A percentile compares a stretch with the other conserved stretches of the same genome.
Conservation (phyloP, 164 flowering plant species). For the Taxillus chinensis region DNA sequence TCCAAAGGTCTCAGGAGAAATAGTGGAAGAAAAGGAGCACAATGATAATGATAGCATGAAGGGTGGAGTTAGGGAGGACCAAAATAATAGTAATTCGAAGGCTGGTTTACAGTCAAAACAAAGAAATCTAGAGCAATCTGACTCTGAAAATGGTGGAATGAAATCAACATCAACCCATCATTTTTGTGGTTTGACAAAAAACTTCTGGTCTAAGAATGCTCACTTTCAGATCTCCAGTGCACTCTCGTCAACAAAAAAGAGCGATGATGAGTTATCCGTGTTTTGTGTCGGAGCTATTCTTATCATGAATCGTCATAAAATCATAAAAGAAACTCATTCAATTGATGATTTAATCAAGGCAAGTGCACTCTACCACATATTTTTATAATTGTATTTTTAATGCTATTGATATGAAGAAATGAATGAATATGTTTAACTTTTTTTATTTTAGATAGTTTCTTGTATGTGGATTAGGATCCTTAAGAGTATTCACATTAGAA, state of each 20-base stretch:
- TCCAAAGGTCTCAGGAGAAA: constrained; percentile 30
- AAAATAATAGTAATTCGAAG: constrained; percentile 23
- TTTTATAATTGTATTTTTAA: too few species aligned
- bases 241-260: constrained; percentile 38
- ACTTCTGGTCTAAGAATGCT: constrained; percentile 55
- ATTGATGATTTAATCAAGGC: constrained; percentile 87
- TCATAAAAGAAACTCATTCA: constrained; percentile 59
- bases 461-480: too few species aligned
- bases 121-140: constrained; percentile 22
- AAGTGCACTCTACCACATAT: constrained; percentile 11
- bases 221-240: constrained; percentile 24
- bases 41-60: constrained; percentile 2
- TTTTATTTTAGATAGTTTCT: too few species aligned
- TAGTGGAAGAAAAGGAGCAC: constrained; percentile 25
- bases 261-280: constrained; percentile 67
- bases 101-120: constrained; percentile 24
- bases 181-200: constrained; percentile 73
- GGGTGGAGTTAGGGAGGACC: constrained; percentile 26
- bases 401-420: too few species aligned
- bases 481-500: too few species aligned
- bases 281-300: constrained; percentile 86
- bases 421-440: too few species aligned
- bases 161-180: constrained; percentile 33
- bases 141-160: constrained; percentile 27
- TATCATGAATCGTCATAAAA: constrained; percentile 60